A percentile compares a stretch with the other conserved stretches of the same genome.
Evolutionary conservation across 2,329 filamentous ascomycete genomes (phyloP).

Genomic region (Colletotrichum plurivorum): DNA sequence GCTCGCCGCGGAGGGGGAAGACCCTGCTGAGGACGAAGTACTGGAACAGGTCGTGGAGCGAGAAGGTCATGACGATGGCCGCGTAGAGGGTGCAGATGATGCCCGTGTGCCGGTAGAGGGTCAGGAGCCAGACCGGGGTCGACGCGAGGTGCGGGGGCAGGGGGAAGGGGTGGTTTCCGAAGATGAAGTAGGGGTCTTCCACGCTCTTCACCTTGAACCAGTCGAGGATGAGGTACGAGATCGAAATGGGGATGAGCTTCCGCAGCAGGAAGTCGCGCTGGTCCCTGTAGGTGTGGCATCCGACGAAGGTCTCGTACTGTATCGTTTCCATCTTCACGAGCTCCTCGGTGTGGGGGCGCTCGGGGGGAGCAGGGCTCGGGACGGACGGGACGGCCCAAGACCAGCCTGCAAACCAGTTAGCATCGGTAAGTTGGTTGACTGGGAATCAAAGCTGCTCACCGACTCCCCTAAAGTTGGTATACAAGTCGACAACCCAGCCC

Average conservation of each 20-base stretch:
- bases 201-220: slow-evolving; percentile 77
- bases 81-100: slow-evolving; percentile 69
- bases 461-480: slow-evolving; percentile 66
- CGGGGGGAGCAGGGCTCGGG: slow-evolving; percentile 59
- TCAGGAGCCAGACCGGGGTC: slow-evolving; percentile 62
- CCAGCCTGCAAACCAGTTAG: slow-evolving; percentile 62
- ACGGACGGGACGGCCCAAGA: slow-evolving; percentile 67
- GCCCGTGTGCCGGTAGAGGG: slow-evolving; percentile 69
- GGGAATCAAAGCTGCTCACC: slow-evolving; percentile 54
- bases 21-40: slow-evolving; percentile 63
- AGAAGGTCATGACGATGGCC: slow-evolving; percentile 74
- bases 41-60: slow-evolving; percentile 70
- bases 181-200: slow-evolving; percentile 83
- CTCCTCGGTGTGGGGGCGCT: slow-evolving; percentile 55
- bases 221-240: slow-evolving; percentile 79
- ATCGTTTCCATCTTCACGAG: slow-evolving; percentile 58
- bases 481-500: slow-evolving; percentile 70
- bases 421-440: neutral
- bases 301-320: slow-evolving; percentile 58
- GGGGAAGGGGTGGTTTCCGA: slow-evolving; percentile 58
- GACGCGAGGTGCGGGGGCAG: slow-evolving; percentile 59
- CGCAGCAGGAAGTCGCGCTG: slow-evolving; percentile 60
- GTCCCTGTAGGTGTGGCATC: slow-evolving; percentile 60
- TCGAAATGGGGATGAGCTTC: slow-evolving; percentile 61
- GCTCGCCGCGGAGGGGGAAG: slow-evolving; percentile 64